Evolutionary conservation across 192 early-diverging fungal species (phyloP), one percentile per base, ranked within the genome.

Genomic region (Coemansia sp.): DNA sequence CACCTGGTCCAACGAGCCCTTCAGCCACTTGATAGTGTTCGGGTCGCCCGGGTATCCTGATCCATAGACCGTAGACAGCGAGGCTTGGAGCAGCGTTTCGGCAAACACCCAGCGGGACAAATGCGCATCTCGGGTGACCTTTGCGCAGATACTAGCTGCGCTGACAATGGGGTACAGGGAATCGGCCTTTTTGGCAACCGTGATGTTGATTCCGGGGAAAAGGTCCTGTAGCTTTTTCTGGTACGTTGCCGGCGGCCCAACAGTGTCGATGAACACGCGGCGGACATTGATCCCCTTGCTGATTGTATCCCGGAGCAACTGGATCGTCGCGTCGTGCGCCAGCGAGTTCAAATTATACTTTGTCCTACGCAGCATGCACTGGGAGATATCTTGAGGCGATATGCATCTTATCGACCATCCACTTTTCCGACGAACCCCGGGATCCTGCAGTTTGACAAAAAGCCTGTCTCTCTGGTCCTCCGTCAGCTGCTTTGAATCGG

Each of bases 131-230:
- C 84, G 50, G 6, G 67, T 62, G 20, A 91, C 91, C 75, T 99
- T 99, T 24, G 97, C 97, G 69, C 88, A 93, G 36, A 99, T 95
- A 83, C 89, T 91, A 0, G 97, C 97, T 1, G 94, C 95, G 62
- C 90, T 91, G 22, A 99, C 97, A 42, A 95, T 90, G 3, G 97
- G 94, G 72, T 87, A 99, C 52, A 90, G 72, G 18, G 86, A 83
- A 82, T 99, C 97, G 3, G 97, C 97, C 63, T 97, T 97, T 50
- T 95, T 95, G 3, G 90, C 86, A 13, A 99, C 95, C 0, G 87
- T 89, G 32, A 99, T 89, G 1, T 82, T 62, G 27, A 94, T 85
- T 0, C 74, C 78, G 0, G 93, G 94, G 63, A 99, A 98, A 6
- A 86, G 48, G 13, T 67, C 69, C 9, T 82, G 67, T 1, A 99